Evolutionary conservation across 1,139 yeast species (phyloP).

Genomic region (Saccharomyces hybrid): DNA sequence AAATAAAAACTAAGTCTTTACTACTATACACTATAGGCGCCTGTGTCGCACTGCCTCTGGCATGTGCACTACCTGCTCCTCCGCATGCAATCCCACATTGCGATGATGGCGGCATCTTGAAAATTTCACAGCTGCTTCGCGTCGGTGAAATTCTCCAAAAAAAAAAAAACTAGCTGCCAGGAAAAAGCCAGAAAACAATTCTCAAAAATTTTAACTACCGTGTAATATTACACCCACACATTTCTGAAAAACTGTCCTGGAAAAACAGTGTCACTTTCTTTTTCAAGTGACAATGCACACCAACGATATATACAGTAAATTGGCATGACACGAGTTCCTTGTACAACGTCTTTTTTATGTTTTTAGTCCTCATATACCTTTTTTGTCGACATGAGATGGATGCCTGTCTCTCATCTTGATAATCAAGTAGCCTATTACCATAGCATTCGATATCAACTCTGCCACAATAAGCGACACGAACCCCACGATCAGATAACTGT

Average conservation of each 20-base stretch:
- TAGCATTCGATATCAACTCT: constrained; percentile 6
- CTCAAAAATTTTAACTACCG: not conserved
- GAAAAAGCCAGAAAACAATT: not conserved
- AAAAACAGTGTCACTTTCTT: no score
- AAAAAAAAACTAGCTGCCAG: not conserved
- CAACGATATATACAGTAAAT: no score
- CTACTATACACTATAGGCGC: not conserved
- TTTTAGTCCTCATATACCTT: no score
- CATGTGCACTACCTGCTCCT: constrained; percentile 67
- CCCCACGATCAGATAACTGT: constrained; percentile 10
- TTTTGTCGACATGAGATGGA: not conserved
- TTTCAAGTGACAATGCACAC: no score
- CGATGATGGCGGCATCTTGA: not conserved
- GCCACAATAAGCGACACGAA: constrained; percentile 5
- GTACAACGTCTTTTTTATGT: no score
- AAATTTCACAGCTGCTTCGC: not conserved
- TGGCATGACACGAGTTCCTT: not conserved
- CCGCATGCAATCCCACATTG: constrained; percentile 16
- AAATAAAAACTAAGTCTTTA: not conserved
- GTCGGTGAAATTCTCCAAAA: constrained; percentile 2
- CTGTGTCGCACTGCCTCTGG: constrained; percentile 39
- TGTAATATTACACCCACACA: not conserved
- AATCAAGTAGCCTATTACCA: not conserved
- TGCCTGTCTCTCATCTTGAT: not conserved
- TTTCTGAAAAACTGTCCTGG: not conserved